Base-by-base conservation (phyloP, 345 rosid genomes). In the Bretschneidera sinensis region DNA sequence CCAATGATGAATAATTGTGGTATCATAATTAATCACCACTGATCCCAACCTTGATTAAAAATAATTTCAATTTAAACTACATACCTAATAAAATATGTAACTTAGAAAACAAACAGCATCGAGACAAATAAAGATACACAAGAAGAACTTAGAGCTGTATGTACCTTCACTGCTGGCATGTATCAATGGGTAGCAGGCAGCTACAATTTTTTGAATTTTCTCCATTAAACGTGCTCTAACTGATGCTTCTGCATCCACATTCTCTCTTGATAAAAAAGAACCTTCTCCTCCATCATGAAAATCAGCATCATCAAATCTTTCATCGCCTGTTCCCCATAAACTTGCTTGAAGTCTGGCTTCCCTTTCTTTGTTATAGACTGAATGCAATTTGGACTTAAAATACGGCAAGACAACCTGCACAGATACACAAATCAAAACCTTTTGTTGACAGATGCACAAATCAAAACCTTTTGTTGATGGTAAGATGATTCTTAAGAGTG, bases 141-240 rank as follows among this genome's bases (percentile, higher is more conserved):
- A 56, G 18, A 45, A 31, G 16, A 54, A 63, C 43, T 58, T 52
- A 62, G 52, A 60, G 60, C 56, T 56, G 53, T 51, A 64, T 49
- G 28, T 74, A 95, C 99, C 99, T 88, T 91, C 99, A 66, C 81
- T 75, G 47, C 89, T 82, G 49, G 99, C 97, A 83, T 88, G 99
- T 48, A 95, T 45, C 95, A 86, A 91, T 28, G 99, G 97, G 71
- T 86, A 91, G 74, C 91, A 90, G 55, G 79, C 76, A 68, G 83
- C 89, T 61, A 95, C 66, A 69, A 86, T 66, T 78, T 86, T 88
- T 71, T 82, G 88, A 31, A 91, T 68, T 71, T 74, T 91, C 66
- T 74, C 86, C n/a, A 54, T 66, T 63, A 88, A 61, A 52, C 60
- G 83, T 62, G 76, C 58, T 81, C 95, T 80, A 20, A 76, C 64